phyloP scores from a whole-genome alignment of 768 basidiomycete genomes.

The Coprinopsis sp. region DNA sequence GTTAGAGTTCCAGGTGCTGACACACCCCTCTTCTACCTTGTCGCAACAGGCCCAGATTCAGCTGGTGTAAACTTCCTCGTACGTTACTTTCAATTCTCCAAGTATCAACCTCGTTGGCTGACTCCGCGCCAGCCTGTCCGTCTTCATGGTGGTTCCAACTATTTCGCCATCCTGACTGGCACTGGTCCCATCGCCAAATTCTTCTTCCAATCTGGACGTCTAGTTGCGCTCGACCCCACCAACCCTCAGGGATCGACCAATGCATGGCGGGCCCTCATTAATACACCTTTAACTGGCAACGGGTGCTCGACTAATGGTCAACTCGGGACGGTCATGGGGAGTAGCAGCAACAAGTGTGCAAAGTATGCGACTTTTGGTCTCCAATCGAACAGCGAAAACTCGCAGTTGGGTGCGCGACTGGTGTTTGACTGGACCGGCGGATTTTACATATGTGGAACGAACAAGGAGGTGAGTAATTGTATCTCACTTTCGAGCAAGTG shows the following conservation, averaged over 20 bases:
- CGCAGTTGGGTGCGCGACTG: constrained; percentile 26
- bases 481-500: not conserved
- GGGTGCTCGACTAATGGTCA: constrained; percentile 23
- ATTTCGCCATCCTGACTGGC: constrained; percentile 22
- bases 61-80: constrained; percentile 22
- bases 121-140: constrained; percentile 25
- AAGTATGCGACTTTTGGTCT: constrained; percentile 22
- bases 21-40: constrained; percentile 32
- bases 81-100: not conserved
- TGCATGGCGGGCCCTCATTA: constrained; percentile 1
- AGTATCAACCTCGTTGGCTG: not conserved
- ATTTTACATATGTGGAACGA: constrained; percentile 26
- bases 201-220: constrained; percentile 28
- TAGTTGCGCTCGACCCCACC: constrained; percentile 15
- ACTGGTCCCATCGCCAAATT: constrained; percentile 23
- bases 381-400: constrained; percentile 24
- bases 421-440: constrained; percentile 24
- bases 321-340: constrained; percentile 22
- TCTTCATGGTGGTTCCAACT: constrained; percentile 19
- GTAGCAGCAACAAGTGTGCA: constrained; percentile 29
- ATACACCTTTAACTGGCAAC: constrained; percentile 1
- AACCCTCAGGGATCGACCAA: constrained; percentile 12
- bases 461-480: constrained; percentile 21
- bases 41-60: constrained; percentile 19
- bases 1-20: constrained; percentile 21